Evolutionary conservation across 2,329 filamentous ascomycete species (phyloP).

Genomic region (Drechslerella dactyloides): DNA sequence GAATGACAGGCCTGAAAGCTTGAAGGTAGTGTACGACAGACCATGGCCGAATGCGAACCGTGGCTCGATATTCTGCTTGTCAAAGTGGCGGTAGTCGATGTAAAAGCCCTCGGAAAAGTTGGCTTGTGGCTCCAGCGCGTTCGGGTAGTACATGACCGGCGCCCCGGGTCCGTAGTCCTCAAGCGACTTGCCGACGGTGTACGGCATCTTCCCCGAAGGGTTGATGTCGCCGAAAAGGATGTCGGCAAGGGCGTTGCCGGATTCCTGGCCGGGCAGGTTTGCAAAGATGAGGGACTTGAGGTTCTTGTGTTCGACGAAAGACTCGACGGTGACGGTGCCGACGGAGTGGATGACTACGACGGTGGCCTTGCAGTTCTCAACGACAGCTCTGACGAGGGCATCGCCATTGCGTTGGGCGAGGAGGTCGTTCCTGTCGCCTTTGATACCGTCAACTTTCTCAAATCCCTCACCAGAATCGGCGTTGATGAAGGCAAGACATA

Average conservation of each 20-base stretch:
- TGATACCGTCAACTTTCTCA: conserved; percentile 70
- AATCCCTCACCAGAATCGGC: conserved; percentile 74
- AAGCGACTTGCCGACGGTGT: conserved; percentile 67
- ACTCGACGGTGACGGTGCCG: conserved; percentile 71
- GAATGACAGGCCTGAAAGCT: conserved; percentile 64
- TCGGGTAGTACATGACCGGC: conserved; percentile 54
- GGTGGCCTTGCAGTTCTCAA: conserved; percentile 67
- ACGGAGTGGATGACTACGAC: conserved; percentile 74
- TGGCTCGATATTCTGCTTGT: conserved; percentile 64
- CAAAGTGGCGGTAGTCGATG: conserved; percentile 69
- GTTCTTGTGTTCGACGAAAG: conserved; percentile 70
- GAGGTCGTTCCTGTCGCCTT: conserved; percentile 73
- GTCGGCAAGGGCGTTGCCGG: conserved; percentile 71
- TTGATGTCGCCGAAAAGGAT: conserved; percentile 72
- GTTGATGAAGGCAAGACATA: conserved; percentile 71
- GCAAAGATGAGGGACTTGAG: conserved; percentile 73
- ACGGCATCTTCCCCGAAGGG: conserved; percentile 73
- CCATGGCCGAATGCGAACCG: conserved; percentile 71
- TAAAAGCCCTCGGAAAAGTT: conserved; percentile 69
- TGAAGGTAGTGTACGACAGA: conserved; percentile 72
- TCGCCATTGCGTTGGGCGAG: conserved; percentile 72
- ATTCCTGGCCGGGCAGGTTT: conserved; percentile 76
- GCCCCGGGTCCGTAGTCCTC: conserved; percentile 62
- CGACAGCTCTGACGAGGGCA: conserved; percentile 68
- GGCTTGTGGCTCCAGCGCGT: conserved; percentile 58